Conservation (phyloP, 164 flowering plant species). For the grape (Vitis vinifera) region DNA sequence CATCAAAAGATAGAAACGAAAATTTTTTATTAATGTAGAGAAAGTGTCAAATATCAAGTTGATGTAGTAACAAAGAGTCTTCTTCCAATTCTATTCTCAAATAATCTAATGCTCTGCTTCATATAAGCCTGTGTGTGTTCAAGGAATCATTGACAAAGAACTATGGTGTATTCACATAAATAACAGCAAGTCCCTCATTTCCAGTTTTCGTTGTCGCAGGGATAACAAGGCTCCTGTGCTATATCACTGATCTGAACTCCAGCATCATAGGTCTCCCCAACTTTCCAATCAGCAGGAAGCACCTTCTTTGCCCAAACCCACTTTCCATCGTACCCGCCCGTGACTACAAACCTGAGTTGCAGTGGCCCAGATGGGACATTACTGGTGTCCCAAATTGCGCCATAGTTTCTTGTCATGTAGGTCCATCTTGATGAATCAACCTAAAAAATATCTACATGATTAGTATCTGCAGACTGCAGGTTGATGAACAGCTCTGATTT, state of each 20-base stretch:
- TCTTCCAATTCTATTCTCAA: neutral
- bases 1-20: too few relatives aligned
- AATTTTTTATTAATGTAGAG: too few relatives aligned
- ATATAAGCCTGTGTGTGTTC: neutral
- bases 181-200: neutral
- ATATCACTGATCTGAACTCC: constrained; percentile 71
- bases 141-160: neutral
- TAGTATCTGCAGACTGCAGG: neutral
- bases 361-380: constrained; percentile 64
- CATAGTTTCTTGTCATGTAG: constrained; percentile 57
- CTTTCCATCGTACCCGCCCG: constrained; percentile 73
- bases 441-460: constrained; percentile 23
- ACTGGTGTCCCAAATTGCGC: constrained; percentile 80
- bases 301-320: constrained; percentile 56
- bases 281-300: constrained; percentile 76
- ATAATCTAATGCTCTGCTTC: neutral
- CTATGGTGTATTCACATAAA: constrained; percentile 7
- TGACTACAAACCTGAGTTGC: constrained; percentile 69
- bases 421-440: constrained; percentile 68
- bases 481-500: too few relatives aligned
- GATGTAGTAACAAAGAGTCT: too few relatives aligned
- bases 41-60: too few relatives aligned
- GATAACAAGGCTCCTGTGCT: constrained; percentile 78
- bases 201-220: constrained; percentile 53
- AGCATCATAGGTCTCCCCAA: constrained; percentile 58